A percentile compares a stretch with the other conserved stretches of the same genome.
Conservation (phyloP, 768 basidiomycete genomes). For the Cantharellus cinnabarinus region DNA sequence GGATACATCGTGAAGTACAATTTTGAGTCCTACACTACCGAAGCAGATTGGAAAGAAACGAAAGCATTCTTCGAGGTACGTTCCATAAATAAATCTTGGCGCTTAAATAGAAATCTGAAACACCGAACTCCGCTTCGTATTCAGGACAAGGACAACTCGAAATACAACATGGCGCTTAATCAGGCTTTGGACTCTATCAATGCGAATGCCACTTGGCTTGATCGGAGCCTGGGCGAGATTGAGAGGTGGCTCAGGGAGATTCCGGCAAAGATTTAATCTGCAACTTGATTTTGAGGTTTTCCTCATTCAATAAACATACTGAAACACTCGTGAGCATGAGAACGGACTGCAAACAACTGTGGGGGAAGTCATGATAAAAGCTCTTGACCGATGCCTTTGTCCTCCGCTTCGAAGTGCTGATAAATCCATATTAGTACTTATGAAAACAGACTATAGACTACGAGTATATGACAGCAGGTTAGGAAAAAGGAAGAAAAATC, state of each 20-base stretch:
- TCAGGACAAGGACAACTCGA: constrained; percentile 47
- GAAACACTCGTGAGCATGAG: too few species aligned
- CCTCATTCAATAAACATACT: too few species aligned
- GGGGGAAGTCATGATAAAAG: too few species aligned
- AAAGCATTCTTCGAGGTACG: constrained; percentile 57
- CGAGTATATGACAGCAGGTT: too few species aligned
- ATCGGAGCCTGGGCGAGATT: constrained; percentile 43
- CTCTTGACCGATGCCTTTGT: too few species aligned
- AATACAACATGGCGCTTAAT: constrained; percentile 39
- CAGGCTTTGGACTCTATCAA: constrained; percentile 52
- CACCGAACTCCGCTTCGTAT: constrained; percentile 1
- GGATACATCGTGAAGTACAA: constrained; percentile 26
- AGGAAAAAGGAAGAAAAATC: too few species aligned
- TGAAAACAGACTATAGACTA: too few species aligned
- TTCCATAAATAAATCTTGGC: constrained; percentile 6
- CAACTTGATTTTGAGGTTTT: too few species aligned
- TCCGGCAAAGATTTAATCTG: background rate
- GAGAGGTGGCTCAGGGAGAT: constrained; percentile 26
- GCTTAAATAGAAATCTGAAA: background rate
- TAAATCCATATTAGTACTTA: too few species aligned
- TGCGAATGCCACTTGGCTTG: constrained; percentile 38
- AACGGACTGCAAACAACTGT: too few species aligned
- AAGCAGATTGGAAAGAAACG: constrained; percentile 41
- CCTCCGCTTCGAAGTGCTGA: too few species aligned
- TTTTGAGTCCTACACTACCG: constrained; percentile 34